Evolutionary conservation across 2,329 filamentous ascomycete species (phyloP).

Genomic region (Claviceps purpurea): DNA sequence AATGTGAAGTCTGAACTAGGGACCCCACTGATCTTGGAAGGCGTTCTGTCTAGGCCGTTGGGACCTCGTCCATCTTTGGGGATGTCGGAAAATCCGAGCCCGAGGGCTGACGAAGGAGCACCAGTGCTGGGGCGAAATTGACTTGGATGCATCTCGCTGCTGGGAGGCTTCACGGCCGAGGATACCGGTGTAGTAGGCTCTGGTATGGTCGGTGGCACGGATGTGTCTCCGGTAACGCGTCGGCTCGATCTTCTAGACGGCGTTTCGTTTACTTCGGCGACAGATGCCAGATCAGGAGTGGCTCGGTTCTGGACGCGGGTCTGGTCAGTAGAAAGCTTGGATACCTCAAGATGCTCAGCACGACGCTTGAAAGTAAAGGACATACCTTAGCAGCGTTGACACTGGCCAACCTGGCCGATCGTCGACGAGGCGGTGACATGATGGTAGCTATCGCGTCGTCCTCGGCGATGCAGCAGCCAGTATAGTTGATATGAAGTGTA

Average conservation of each 20-base stretch:
- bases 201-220: conserved; percentile 23
- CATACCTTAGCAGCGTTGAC: conserved; percentile 25
- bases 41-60: conserved; percentile 35
- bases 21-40: conserved; percentile 40
- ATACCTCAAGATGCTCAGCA: background rate
- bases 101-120: conserved; percentile 63
- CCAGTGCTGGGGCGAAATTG: conserved; percentile 65
- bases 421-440: conserved; percentile 30
- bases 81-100: conserved; percentile 72
- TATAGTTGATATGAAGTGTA: background rate
- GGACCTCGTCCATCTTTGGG: conserved; percentile 29
- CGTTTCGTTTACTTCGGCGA: conserved; percentile 30
- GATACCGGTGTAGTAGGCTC: conserved; percentile 46
- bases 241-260: conserved; percentile 15
- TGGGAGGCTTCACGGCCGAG: conserved; percentile 54
- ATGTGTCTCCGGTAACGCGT: conserved; percentile 11
- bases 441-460: conserved; percentile 5
- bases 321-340: conserved; percentile 1
- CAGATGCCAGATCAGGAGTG: conserved; percentile 24
- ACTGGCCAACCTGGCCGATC: conserved; percentile 30
- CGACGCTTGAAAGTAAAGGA: conserved; percentile 5
- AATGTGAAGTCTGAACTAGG: conserved; percentile 55
- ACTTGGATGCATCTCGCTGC: conserved; percentile 84
- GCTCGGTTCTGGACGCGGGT: conserved; percentile 15
- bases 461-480: background rate